Conservation (phyloP, 345 rosid genomes). For the Brassica carinata region DNA sequence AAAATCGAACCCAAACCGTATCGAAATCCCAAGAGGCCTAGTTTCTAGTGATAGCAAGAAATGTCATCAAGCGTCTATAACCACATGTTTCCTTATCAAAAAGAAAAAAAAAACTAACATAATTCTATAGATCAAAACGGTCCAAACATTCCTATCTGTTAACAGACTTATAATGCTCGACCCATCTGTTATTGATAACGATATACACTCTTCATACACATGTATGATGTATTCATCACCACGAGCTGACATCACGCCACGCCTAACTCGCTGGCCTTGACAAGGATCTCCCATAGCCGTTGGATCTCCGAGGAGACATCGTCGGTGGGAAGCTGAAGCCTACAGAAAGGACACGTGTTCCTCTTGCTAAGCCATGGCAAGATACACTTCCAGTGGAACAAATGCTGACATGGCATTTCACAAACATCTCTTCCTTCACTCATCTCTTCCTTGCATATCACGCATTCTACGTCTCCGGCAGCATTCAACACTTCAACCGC, state of each 20-base stretch:
- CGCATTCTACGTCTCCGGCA: slow-evolving; percentile 52
- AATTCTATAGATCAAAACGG: slow-evolving; percentile 3
- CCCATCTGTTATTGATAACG: slow-evolving; percentile 12
- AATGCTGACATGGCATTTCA: slow-evolving; percentile 84
- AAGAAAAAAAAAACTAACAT: background rate
- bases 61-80: background rate
- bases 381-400: slow-evolving; percentile 88
- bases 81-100: slow-evolving; percentile 9
- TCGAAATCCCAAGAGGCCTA: too few species aligned
- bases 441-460: slow-evolving; percentile 85
- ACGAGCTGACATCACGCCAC: slow-evolving; percentile 19
- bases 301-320: slow-evolving; percentile 74
- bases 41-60: too few species aligned
- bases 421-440: slow-evolving; percentile 73
- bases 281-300: slow-evolving; percentile 74
- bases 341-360: slow-evolving; percentile 90
- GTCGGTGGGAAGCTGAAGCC: slow-evolving; percentile 85
- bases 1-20: too few species aligned
- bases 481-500: slow-evolving; percentile 48
- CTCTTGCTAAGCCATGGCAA: slow-evolving; percentile 81
- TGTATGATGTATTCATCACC: background rate
- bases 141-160: slow-evolving; percentile 25
- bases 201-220: slow-evolving; percentile 21
- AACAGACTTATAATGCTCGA: background rate
- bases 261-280: slow-evolving; percentile 35